Evolutionary conservation across 2,329 filamentous ascomycete genomes (phyloP).

Genomic region (Fulvia fulva): DNA sequence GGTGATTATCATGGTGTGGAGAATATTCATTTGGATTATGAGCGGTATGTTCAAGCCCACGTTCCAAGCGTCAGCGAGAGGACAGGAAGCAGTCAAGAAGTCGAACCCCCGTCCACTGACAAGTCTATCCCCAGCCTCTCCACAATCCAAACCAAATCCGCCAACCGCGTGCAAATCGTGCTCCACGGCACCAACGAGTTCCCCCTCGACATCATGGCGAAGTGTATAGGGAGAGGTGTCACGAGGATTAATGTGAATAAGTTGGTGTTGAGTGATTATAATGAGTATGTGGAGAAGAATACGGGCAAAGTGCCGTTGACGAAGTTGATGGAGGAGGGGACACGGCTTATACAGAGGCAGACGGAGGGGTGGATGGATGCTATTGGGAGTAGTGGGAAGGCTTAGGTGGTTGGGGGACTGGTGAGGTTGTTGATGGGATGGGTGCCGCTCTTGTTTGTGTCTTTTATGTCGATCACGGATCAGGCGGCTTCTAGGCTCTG

Average conservation of each 20-base stretch:
- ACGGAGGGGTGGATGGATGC: slow-evolving; percentile 55
- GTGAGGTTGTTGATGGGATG: too few species aligned
- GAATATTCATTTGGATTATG: slow-evolving; percentile 59
- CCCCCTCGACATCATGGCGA: slow-evolving; percentile 50
- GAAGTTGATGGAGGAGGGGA: slow-evolving; percentile 52
- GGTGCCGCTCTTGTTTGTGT: too few species aligned
- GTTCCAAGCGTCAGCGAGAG: too few species aligned
- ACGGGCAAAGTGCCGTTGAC: slow-evolving; percentile 52
- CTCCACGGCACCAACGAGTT: slow-evolving; percentile 59
- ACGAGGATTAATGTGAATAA: slow-evolving; percentile 59
- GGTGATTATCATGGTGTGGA: slow-evolving; percentile 68
- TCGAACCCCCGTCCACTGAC: too few species aligned
- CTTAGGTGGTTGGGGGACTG: slow-evolving; percentile 1
- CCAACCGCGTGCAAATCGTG: slow-evolving; percentile 49
- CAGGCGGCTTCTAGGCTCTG: too few species aligned
- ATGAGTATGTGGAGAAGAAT: slow-evolving; percentile 44
- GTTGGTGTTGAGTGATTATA: slow-evolving; percentile 51
- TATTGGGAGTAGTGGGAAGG: slow-evolving; percentile 23
- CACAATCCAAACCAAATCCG: slow-evolving; percentile 48
- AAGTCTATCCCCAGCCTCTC: too few species aligned
- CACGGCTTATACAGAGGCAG: slow-evolving; percentile 51
- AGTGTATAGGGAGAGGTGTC: slow-evolving; percentile 54
- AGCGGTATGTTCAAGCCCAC: slow-evolving; percentile 31
- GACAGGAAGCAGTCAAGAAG: too few species aligned
- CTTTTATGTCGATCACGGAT: too few species aligned